Conservation (phyloP, 331 rosid species). For the Quercus tomentella region DNA sequence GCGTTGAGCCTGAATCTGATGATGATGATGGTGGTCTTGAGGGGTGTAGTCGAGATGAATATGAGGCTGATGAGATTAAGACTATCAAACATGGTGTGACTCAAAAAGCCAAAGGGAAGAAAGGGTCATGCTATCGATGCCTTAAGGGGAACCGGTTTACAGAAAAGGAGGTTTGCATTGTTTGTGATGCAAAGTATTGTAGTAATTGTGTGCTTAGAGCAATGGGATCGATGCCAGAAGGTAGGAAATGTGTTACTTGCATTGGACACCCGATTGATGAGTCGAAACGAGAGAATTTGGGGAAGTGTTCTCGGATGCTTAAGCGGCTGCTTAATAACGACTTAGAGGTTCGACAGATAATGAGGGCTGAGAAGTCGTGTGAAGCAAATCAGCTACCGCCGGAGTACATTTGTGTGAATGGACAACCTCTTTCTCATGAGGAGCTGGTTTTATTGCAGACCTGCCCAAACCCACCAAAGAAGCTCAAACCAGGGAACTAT, state of each 20-base stretch:
- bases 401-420: conserved; percentile 75
- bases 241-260: conserved; percentile 90
- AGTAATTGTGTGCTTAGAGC: conserved; percentile 87
- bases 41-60: conserved; percentile 46
- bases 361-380: conserved; percentile 85
- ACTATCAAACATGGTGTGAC: conserved; percentile 52
- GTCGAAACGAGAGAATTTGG: conserved; percentile 68
- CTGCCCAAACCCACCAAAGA: conserved; percentile 82
- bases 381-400: conserved; percentile 94
- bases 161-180: conserved; percentile 88
- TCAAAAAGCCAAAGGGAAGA: conserved; percentile 57
- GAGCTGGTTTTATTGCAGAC: conserved; percentile 67
- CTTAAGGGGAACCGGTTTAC: conserved; percentile 80
- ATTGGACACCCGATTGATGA: conserved; percentile 82
- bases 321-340: conserved; percentile 85
- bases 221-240: conserved; percentile 99
- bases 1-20: conserved; percentile 52
- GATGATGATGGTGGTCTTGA: conserved; percentile 45
- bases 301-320: conserved; percentile 86
- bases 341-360: conserved; percentile 76
- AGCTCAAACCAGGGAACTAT: conserved; percentile 90
- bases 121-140: conserved; percentile 81
- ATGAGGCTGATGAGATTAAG: conserved; percentile 38
- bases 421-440: conserved; percentile 68
- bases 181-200: conserved; percentile 92